A percentile compares a stretch with the other conserved stretches of the same genome.
phyloP scores from a whole-genome alignment of 371 early-diverging fungal genomes.

The Mortierella sp. region DNA sequence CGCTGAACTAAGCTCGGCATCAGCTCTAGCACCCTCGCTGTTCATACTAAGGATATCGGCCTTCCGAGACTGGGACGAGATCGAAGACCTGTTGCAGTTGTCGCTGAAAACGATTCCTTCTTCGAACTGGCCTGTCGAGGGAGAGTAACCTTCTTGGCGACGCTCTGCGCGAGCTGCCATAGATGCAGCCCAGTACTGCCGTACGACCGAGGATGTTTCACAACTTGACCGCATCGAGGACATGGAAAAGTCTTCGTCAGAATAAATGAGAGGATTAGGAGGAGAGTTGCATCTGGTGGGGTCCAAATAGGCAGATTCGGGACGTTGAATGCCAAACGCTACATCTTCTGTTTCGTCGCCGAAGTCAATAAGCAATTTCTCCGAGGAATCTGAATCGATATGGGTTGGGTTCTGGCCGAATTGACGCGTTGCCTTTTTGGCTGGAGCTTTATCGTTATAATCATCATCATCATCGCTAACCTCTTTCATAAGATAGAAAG shows the following conservation, averaged over 20 bases:
- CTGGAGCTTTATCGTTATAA: not conserved
- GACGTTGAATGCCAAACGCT: not conserved
- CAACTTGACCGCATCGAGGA: constrained; percentile 32
- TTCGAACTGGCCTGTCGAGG: not conserved
- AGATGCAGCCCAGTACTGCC: constrained; percentile 47
- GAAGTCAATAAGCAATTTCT: not conserved
- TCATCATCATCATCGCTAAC: constrained; percentile 26
- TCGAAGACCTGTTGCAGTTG: constrained; percentile 10
- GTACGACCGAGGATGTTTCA: constrained; percentile 38
- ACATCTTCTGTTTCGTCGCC: not conserved
- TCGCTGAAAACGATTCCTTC: constrained; percentile 18
- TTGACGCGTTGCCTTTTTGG: not conserved
- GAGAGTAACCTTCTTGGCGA: constrained; percentile 14
- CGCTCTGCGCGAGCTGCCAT: constrained; percentile 42
- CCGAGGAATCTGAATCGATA: constrained; percentile 5
- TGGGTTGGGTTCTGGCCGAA: not conserved
- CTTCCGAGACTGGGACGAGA: constrained; percentile 36
- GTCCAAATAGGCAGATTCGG: constrained; percentile 14
- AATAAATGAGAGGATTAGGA: not conserved
- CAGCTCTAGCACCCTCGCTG: not conserved
- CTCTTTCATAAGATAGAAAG: constrained; percentile 23
- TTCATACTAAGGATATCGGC: constrained; percentile 38
- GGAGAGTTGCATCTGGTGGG: not conserved
- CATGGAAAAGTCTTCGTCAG: constrained; percentile 23
- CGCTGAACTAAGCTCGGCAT: no score